Evolutionary conservation across 2,329 filamentous ascomycete genomes (phyloP).

Genomic region (Xylaria sp.): DNA sequence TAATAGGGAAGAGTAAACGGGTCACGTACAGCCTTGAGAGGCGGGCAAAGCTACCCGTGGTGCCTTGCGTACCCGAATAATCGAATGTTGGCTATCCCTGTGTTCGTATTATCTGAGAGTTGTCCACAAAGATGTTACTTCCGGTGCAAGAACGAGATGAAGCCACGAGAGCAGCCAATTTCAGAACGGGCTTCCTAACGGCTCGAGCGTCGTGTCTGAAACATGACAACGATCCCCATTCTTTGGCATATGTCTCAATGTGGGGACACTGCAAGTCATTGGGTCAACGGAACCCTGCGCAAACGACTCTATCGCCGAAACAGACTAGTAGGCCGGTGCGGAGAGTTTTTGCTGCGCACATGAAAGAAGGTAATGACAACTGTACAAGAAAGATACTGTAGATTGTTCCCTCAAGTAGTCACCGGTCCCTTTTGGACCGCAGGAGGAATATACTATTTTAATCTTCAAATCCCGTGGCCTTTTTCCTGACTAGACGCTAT

Average conservation of each 20-base stretch:
- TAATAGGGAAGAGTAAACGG: conserved; percentile 5
- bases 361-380: conserved; percentile 47
- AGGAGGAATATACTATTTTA: conserved; percentile 30
- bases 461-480: conserved; percentile 35
- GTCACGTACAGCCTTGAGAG: conserved; percentile 4
- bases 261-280: conserved; percentile 47
- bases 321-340: conserved; percentile 36
- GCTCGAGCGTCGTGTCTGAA: conserved; percentile 42
- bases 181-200: conserved; percentile 39
- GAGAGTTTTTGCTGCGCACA: conserved; percentile 32
- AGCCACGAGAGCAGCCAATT: background rate
- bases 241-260: conserved; percentile 41
- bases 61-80: background rate
- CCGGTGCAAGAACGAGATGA: conserved; percentile 21
- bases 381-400: conserved; percentile 49
- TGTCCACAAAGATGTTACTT: background rate
- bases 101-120: background rate
- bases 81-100: background rate
- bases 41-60: background rate
- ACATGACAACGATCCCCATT: conserved; percentile 42
- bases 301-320: conserved; percentile 50
- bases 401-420: conserved; percentile 28
- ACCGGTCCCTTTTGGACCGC: conserved; percentile 6
- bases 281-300: conserved; percentile 55
- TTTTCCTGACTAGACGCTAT: conserved; percentile 28